Percentiles rank a stretch among this genome's conserved stretches.
phyloP scores from a whole-genome alignment of 2,329 filamentous ascomycete species.

The Nemania serpens region DNA sequence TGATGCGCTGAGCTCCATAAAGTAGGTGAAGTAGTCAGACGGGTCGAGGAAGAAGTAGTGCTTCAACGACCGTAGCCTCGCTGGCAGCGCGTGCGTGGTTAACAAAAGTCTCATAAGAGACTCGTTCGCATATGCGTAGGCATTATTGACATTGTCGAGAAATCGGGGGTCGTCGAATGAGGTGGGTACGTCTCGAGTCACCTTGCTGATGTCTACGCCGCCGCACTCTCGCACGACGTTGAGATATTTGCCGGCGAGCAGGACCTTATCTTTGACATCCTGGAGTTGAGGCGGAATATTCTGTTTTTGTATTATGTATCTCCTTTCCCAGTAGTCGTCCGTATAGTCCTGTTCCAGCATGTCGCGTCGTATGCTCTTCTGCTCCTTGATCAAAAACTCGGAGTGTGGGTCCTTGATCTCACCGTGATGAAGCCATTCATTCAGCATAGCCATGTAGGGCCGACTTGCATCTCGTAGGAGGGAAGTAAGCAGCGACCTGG shows the following conservation, averaged over 20 bases:
- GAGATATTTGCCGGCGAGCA: slow-evolving; percentile 94
- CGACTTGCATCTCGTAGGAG: slow-evolving; percentile 85
- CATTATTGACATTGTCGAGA: slow-evolving; percentile 91
- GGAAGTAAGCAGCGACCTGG: slow-evolving; percentile 78
- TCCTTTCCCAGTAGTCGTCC: slow-evolving; percentile 98
- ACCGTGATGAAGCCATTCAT: slow-evolving; percentile 97
- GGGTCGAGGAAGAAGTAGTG: slow-evolving; percentile 99
- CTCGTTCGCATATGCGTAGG: slow-evolving; percentile 94
- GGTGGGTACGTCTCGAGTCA: slow-evolving; percentile 82
- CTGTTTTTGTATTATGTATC: slow-evolving; percentile 91
- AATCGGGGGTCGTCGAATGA: slow-evolving; percentile 93
- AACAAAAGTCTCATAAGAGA: slow-evolving; percentile 89
- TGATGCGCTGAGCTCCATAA: slow-evolving; percentile 86
- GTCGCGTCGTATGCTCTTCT: slow-evolving; percentile 91
- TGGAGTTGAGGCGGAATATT: slow-evolving; percentile 92
- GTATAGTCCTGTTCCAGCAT: slow-evolving; percentile 94
- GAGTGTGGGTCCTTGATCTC: slow-evolving; percentile 92
- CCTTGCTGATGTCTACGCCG: slow-evolving; percentile 90
- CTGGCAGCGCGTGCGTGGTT: slow-evolving; percentile 88
- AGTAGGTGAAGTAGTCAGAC: slow-evolving; percentile 98
- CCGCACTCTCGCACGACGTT: slow-evolving; percentile 98
- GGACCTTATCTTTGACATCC: slow-evolving; percentile 88
- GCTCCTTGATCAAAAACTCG: slow-evolving; percentile 94
- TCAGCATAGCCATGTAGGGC: slow-evolving; percentile 97
- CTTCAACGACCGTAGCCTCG: slow-evolving; percentile 86